A percentile compares a stretch with the other conserved stretches of the same genome.
phyloP scores from a whole-genome alignment of 1,139 yeast genomes.

The Pichia norvegensis region DNA sequence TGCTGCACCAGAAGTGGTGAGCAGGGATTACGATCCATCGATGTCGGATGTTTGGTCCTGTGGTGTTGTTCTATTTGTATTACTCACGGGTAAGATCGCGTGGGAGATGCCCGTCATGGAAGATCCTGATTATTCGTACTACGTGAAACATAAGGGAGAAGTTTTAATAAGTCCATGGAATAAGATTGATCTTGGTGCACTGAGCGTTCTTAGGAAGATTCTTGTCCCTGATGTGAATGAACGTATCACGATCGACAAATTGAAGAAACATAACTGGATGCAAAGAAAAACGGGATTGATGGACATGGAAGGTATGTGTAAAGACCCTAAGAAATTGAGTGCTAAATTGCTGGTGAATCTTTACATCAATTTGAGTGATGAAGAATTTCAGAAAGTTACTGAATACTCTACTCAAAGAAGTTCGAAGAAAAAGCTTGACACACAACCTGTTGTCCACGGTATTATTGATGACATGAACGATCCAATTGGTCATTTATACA shows the following conservation, averaged over 20 bases:
- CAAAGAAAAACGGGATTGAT: conserved; percentile 35
- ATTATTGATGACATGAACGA: conserved; percentile 30
- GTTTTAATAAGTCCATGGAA: conserved; percentile 43
- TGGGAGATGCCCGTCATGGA: conserved; percentile 51
- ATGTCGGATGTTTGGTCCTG: conserved; percentile 57
- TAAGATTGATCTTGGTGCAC: conserved; percentile 37
- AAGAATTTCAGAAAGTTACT: conserved; percentile 30
- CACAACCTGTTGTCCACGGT: conserved; percentile 31
- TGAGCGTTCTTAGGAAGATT: conserved; percentile 44
- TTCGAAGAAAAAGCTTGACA: conserved; percentile 14
- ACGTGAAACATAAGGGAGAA: conserved; percentile 37
- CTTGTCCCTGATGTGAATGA: conserved; percentile 39
- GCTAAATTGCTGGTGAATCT: conserved; percentile 37
- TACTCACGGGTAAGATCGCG: conserved; percentile 55
- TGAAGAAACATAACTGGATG: conserved; percentile 49
- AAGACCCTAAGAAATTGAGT: conserved; percentile 40
- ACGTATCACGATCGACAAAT: conserved; percentile 34
- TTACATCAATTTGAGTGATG: conserved; percentile 41
- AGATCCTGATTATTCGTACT: conserved; percentile 41
- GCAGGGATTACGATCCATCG: conserved; percentile 43
- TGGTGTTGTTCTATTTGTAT: conserved; percentile 52
- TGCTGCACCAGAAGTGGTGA: conserved; percentile 60
- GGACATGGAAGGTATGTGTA: conserved; percentile 38
- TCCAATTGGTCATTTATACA: conserved; percentile 11
- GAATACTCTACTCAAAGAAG: conserved; percentile 22